Evolutionary conservation across 768 basidiomycete genomes (phyloP).

Genomic region (Termitomyces titanicus): DNA sequence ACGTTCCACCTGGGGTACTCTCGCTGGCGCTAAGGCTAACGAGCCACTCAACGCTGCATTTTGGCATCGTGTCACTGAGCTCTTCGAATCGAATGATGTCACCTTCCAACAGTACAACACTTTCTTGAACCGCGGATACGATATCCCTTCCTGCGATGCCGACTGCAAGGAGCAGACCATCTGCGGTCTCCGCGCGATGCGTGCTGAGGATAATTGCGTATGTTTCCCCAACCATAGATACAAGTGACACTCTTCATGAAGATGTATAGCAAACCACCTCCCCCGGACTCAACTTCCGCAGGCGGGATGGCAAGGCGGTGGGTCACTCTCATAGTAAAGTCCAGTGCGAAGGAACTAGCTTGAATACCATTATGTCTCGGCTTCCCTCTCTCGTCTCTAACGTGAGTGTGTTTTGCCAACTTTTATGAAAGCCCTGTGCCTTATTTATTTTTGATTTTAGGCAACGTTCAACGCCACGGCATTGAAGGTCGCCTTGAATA

Average conservation of each 20-base stretch:
- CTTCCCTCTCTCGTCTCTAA: not conserved
- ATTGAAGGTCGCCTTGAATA: not conserved
- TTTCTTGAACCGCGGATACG: conserved; percentile 37
- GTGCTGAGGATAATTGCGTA: conserved; percentile 43
- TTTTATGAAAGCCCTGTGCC: not conserved
- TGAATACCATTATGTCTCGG: conserved; percentile 7
- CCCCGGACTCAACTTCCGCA: conserved; percentile 8
- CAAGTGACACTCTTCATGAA: not conserved
- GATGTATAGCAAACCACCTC: not conserved
- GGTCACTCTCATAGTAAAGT: not conserved
- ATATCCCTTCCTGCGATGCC: conserved; percentile 29
- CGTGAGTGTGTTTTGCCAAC: conserved; percentile 1
- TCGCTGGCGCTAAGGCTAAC: conserved; percentile 33
- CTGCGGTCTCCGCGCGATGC: conserved; percentile 40
- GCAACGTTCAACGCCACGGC: not conserved
- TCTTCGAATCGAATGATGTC: conserved; percentile 41
- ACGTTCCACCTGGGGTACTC: conserved; percentile 45
- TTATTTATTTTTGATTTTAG: not conserved
- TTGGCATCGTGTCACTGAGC: conserved; percentile 60
- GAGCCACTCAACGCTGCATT: conserved; percentile 47
- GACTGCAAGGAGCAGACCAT: conserved; percentile 37
- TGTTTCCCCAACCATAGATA: conserved; percentile 1
- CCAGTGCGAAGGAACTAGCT: conserved; percentile 8
- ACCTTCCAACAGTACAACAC: conserved; percentile 44
- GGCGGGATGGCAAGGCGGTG: not conserved